Conservation (phyloP, 2,329 filamentous ascomycete genomes). For the Ilyonectria robusta region DNA sequence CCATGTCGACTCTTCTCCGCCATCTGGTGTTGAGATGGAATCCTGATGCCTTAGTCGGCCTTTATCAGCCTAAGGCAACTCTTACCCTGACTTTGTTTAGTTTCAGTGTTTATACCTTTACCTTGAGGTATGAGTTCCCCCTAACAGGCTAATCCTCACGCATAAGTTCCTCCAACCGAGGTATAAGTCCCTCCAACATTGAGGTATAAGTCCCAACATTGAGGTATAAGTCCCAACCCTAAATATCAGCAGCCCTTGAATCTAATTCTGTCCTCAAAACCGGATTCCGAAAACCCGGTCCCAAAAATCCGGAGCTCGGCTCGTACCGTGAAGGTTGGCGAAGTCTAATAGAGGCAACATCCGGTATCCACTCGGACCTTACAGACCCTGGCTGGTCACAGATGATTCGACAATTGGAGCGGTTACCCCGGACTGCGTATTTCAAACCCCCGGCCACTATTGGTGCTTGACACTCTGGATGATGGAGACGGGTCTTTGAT, state of each 20-base stretch:
- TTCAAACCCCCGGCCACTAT: not conserved
- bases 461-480: not conserved
- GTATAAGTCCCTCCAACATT: no score
- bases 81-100: no score
- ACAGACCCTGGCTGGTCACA: not conserved
- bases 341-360: not conserved
- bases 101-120: no score
- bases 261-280: not conserved
- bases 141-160: no score
- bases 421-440: not conserved
- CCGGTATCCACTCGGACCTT: not conserved
- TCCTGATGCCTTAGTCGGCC: no score
- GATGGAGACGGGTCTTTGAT: not conserved
- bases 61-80: no score
- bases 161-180: no score
- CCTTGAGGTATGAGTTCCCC: no score
- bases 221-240: no score
- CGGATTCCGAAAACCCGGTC: not conserved
- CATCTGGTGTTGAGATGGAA: no score
- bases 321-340: not conserved
- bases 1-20: no score
- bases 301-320: conserved; percentile 21
- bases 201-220: no score
- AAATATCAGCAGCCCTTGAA: not conserved
- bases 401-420: not conserved